Percentiles rank a stretch among this genome's conserved stretches.
Evolutionary conservation across 2,329 filamentous ascomycete species (phyloP).

Genomic region (Akanthomyces lecanii): DNA sequence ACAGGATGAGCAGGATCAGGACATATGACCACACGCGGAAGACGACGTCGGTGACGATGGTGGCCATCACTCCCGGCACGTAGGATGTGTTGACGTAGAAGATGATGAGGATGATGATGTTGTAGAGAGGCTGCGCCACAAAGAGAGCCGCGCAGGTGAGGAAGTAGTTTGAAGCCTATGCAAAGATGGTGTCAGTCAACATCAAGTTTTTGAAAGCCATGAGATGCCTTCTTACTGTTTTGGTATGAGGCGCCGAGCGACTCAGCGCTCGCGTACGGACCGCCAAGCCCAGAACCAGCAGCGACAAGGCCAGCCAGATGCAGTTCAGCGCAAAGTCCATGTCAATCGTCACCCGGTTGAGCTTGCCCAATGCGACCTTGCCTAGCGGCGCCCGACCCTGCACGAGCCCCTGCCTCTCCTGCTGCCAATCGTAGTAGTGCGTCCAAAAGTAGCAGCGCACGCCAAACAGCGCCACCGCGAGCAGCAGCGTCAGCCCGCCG

Average conservation of each 20-base stretch:
- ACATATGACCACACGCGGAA: conserved; percentile 8
- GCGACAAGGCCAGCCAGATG: conserved; percentile 5
- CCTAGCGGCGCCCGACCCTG: not conserved
- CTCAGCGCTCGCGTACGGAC: conserved; percentile 1
- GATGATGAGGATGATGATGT: conserved; percentile 7
- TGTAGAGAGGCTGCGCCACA: conserved; percentile 7
- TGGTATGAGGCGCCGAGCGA: conserved; percentile 4
- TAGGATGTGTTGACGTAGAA: not conserved
- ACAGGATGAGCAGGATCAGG: not conserved
- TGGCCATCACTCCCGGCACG: not conserved
- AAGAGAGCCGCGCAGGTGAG: not conserved
- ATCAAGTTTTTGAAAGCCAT: too few species aligned
- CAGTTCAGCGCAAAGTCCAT: conserved; percentile 14
- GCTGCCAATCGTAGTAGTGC: not conserved
- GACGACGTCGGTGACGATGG: not conserved
- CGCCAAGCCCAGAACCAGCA: conserved; percentile 5
- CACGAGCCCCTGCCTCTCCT: not conserved
- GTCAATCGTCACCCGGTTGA: not conserved
- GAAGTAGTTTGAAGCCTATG: conserved; percentile 9
- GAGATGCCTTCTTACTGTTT: not conserved
- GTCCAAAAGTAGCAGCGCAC: conserved; percentile 14
- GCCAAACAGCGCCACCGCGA: not conserved
- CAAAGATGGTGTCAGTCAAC: not conserved
- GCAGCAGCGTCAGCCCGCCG: not conserved
- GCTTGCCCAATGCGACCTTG: not conserved